Base-by-base conservation (phyloP, 2,329 filamentous ascomycete species). In the Claviceps digitariae region DNA sequence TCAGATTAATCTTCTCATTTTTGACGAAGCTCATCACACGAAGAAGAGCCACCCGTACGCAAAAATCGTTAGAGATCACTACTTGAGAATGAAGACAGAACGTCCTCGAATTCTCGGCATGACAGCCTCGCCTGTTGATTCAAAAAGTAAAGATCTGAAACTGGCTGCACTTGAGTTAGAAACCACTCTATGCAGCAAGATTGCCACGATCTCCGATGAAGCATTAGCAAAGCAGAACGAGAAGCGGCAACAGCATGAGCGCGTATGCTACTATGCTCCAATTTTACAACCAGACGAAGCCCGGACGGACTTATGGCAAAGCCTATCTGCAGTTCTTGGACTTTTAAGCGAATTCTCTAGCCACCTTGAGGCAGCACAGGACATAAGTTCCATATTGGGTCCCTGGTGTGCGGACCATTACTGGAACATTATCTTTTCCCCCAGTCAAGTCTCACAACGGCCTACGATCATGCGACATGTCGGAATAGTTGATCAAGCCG, bases 11-110 rank as follows among this genome's bases (percentile, higher is more conserved):
- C 77, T 98, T 1, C 74, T 98, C 40, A 83, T 97, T 55, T 95
- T 98, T 59, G 93, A 98, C 62, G 93, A 98, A 68, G 93, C 90
- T 6, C 93, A 98, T 62, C 93, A 97, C 63, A 83, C 91, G 0
- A 98, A 98, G 69, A 94, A 91, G 66, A 86, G 90, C 51, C 93
- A 98, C 62, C 78, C 88, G 0, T 98, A 95, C 63, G 88, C 91
- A 21, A 78, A 81, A 29, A 93, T 98, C 55, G 87, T 98, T 69
- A 90, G 87, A 61, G 86, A 95, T 55, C 90, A 87, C 60, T 97
- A 96, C 62, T 61, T 81, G 1, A 68, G 75, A 2, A 71, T 75
- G 31, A 59, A 65, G 1, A 69, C 74, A 1, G 57, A 65, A 0
- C 76, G 82, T 4, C 93, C 93, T 4, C 84, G 83, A 40, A 83